Base-by-base conservation (phyloP, 495 filamentous ascomycete species). In the Penicillium paxilli region DNA sequence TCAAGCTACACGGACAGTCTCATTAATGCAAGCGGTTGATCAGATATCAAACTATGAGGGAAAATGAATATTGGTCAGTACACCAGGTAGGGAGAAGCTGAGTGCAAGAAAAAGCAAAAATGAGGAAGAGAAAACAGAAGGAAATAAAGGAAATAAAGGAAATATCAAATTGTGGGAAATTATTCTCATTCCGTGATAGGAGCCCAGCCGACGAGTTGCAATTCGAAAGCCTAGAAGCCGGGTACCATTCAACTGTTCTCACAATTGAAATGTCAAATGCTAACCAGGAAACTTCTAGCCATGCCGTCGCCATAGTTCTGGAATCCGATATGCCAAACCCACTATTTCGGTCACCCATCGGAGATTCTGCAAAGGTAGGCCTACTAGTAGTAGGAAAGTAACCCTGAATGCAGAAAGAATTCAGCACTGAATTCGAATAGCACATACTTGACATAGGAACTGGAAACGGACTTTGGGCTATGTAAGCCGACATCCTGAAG, bases 381-480 rank as follows among this genome's bases (percentile, higher is more conserved):
- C 14, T 5, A 19, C 16, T 11, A 28, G 26, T n/a, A n/a, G 26
- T 28, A 11, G 5, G 26, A 28, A 28, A 28, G 26, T 5, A 28
- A 28, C 5, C 12, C 6, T 17, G 23, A 4, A 11, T 8, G 9
- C 23, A 26, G 21, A 4, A 12, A 10, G 44, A 8, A 28, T 2
- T 37, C 4, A 20, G 14, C 19, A 22, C 8, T 23, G 9, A 37
- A 9, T 14, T 6, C 11, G 9, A 33, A 4, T 22, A 48, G 46
- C 32, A 54, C 14, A 32, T 54, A 19, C 35, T 54, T 6, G 51
- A 54, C 17, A 32, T 54, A 12, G 51, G 51, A 23, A 54, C 51
- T 16, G 51, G 51, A 20, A 47, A 48, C 30, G 51, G 51, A n/a
- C 25, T 35, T 8, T 54, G 51, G 51, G 51, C 51, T 23, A 48